phyloP scores from a whole-genome alignment of 78 protist genomes.

The Salpingoeca rosetta region DNA sequence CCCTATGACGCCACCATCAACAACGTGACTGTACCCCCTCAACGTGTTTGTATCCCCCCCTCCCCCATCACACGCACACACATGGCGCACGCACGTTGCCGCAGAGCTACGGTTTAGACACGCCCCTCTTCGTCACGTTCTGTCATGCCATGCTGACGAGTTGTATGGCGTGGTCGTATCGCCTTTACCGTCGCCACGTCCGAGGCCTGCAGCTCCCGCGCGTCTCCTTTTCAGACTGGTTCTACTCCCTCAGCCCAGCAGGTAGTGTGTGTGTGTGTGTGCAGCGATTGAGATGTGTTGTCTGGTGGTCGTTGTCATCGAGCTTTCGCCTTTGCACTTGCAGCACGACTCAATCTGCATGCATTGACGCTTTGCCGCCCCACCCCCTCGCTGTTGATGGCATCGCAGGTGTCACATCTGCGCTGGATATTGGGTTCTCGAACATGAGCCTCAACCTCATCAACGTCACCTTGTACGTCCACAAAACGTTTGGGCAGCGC shows the following conservation, averaged over 20 bases:
- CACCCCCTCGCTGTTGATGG: neutral
- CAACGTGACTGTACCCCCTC: neutral
- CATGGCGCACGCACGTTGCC: no score
- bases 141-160: neutral
- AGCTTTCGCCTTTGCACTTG: neutral
- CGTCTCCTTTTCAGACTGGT: neutral
- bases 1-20: neutral
- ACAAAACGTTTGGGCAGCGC: no score
- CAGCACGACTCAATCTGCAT: neutral
- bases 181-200: neutral
- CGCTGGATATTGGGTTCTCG: constrained; percentile 21
- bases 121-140: neutral
- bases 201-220: neutral
- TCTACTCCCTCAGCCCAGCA: neutral
- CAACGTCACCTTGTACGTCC: constrained; percentile 4
- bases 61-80: no score
- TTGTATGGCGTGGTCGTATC: neutral
- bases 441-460: constrained; percentile 7
- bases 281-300: no score
- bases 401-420: constrained; percentile 16
- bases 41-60: no score
- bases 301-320: neutral
- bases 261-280: no score
- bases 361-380: neutral
- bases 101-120: neutral